phyloP scores from a whole-genome alignment of 2,329 filamentous ascomycete species.

The Cladosporium cucumerinum region DNA sequence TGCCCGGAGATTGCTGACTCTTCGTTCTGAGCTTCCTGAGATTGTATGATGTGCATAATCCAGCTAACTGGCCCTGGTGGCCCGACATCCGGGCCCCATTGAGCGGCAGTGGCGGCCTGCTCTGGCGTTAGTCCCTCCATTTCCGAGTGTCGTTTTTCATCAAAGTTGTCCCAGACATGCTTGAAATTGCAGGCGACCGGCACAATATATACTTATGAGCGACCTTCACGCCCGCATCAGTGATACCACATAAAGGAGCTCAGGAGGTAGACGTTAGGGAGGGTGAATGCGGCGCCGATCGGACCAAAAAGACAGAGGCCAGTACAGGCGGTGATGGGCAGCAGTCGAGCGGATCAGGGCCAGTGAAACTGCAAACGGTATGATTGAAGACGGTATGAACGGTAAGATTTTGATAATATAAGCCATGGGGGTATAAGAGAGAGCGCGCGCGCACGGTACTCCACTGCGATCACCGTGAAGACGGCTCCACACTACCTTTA shows the following conservation, averaged over 20 bases:
- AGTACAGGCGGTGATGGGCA: conserved; percentile 9
- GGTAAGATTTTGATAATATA: conserved; percentile 17
- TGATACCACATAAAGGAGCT: conserved; percentile 12
- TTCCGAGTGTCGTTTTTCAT: conserved; percentile 16
- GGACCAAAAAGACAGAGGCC: conserved; percentile 9
- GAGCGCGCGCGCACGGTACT: background rate
- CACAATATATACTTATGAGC: conserved; percentile 13
- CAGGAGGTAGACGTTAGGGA: conserved; percentile 16
- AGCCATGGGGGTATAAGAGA: conserved; percentile 13
- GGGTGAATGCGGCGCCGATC: conserved; percentile 9
- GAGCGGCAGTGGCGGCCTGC: conserved; percentile 12
- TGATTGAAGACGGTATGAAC: conserved; percentile 16
- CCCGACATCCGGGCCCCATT: conserved; percentile 14
- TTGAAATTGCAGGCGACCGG: conserved; percentile 13
- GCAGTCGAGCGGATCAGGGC: conserved; percentile 5
- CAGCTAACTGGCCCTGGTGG: conserved; percentile 13
- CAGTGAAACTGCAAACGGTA: conserved; percentile 9
- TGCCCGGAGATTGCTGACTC: conserved; percentile 3
- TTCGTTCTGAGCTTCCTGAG: background rate
- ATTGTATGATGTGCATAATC: conserved; percentile 7
- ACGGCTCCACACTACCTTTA: conserved; percentile 6
- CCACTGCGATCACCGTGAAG: conserved; percentile 8
- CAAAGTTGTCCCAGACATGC: conserved; percentile 16
- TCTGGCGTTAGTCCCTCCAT: conserved; percentile 17
- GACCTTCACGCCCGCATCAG: conserved; percentile 13